Conservation (phyloP, 495 filamentous ascomycete genomes). For the Penicillium salamii region DNA sequence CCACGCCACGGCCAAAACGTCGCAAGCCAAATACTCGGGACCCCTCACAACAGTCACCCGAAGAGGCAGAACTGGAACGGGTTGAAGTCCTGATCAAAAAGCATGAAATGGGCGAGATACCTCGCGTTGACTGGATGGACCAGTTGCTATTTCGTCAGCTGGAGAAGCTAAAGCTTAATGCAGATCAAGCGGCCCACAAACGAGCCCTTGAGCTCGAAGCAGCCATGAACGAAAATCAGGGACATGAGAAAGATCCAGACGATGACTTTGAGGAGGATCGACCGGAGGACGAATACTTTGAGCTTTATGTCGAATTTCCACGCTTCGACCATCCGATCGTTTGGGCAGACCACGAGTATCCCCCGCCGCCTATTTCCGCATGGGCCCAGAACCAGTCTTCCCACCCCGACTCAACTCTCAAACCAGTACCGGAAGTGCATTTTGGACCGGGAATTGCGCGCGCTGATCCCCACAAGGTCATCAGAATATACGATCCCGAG, state of each 20-base stretch:
- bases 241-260: constrained; percentile 16
- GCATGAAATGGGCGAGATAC: constrained; percentile 95
- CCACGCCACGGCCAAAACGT: constrained; percentile 47
- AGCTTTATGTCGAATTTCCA: constrained; percentile 85
- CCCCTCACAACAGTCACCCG: constrained; percentile 46
- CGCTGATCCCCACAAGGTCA: constrained; percentile 51
- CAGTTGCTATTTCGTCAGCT: constrained; percentile 84
- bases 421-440: constrained; percentile 77
- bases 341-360: constrained; percentile 91
- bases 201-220: constrained; percentile 31
- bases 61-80: constrained; percentile 74
- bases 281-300: constrained; percentile 58
- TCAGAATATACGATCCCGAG: constrained; percentile 92
- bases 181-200: constrained; percentile 43
- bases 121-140: constrained; percentile 90
- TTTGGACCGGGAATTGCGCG: constrained; percentile 80
- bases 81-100: constrained; percentile 91
- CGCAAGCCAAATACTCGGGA: constrained; percentile 46
- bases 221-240: constrained; percentile 20
- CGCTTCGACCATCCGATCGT: constrained; percentile 95
- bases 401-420: constrained; percentile 64
- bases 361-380: constrained; percentile 73
- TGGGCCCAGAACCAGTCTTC: constrained; percentile 59
- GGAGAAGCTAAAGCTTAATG: constrained; percentile 68
- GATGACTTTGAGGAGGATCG: constrained; percentile 40